Evolutionary conservation across 2,329 filamentous ascomycete species (phyloP).

Genomic region (Hypomyces rosellus): DNA sequence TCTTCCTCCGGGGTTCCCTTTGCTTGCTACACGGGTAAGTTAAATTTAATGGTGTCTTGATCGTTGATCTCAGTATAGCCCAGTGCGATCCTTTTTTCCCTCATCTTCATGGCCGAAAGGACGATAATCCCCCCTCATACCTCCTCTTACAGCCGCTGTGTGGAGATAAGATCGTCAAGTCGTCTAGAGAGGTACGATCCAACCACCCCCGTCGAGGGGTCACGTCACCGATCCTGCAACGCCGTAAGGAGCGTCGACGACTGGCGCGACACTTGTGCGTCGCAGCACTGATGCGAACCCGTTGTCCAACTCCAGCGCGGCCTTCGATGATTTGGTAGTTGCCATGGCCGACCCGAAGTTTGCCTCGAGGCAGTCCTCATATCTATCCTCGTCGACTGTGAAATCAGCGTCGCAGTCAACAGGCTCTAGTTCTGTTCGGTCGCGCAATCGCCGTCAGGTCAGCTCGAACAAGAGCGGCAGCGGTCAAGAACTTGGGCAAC

Average conservation of each 20-base stretch:
- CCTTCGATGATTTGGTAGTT: slow-evolving; percentile 26
- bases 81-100: too few relatives aligned
- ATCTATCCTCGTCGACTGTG: slow-evolving; percentile 41
- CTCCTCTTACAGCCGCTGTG: not conserved
- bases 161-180: not conserved
- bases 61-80: too few relatives aligned
- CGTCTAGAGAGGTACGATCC: not conserved
- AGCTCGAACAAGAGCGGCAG: slow-evolving; percentile 19
- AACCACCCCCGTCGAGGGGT: not conserved
- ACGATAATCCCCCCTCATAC: not conserved
- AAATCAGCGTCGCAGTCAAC: slow-evolving; percentile 36
- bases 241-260: slow-evolving; percentile 1
- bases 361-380: slow-evolving; percentile 26
- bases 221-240: not conserved
- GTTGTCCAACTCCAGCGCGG: slow-evolving; percentile 22
- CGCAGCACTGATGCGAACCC: slow-evolving; percentile 27
- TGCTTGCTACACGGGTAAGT: too few relatives aligned
- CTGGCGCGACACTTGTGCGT: slow-evolving; percentile 1
- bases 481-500: not conserved
- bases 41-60: too few relatives aligned
- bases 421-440: slow-evolving; percentile 36
- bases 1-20: too few relatives aligned
- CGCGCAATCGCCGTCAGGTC: slow-evolving; percentile 44
- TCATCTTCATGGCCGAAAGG: not conserved
- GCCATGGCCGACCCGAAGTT: slow-evolving; percentile 31